Evolutionary conservation across 2,329 filamentous ascomycete genomes (phyloP), one percentile per base, ranked within the genome.

Genomic region (Cladobotryum protrusum): DNA sequence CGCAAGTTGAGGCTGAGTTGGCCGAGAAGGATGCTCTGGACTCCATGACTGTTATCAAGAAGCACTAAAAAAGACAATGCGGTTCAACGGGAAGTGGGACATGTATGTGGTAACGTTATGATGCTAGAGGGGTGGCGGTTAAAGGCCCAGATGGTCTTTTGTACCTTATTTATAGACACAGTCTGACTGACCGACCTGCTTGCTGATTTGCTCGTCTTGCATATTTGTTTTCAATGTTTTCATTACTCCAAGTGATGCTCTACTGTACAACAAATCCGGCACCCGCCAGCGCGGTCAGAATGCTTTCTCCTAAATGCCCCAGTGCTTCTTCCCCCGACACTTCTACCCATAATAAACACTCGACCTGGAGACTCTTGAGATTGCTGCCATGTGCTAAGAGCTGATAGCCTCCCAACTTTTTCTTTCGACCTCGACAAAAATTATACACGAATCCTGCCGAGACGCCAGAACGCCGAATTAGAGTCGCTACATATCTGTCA

Each of bases 21-120:
- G 72, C 70, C 52, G 79, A 83, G 73, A 74, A 72, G 70, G 65
- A 70, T 53, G 72, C 69, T 50, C 73, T 79, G 46, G 75, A 79
- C 67, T 69, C 73, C 54, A 67, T 79, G 58, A 64, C 68, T 54
- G 67, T 78, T 47, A 62, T 76, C 63, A 76, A 73, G 72, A 74
- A 68, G 66, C 72, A 77, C 66, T 72, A 69, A 65, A 56, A 46
- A 20, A 45, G 35, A 17, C 14, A 41, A 42, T 17, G 13, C 18
- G 29, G 43, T 44, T 43, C n/a, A 44, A 36, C 18, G 50, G 47
- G 33, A 49, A 24, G 43, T 43, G 39, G 37, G 37, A 35, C 34
- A 50, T 15, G 50, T 35, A 49, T 36, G 33, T 40, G 48, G 18
- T 24, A 18, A 45, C 45, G 49, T 34, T 29, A 29, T 29, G 24